Conservation (phyloP, 345 rosid species). For the Rhodomyrtus tomentosa region DNA sequence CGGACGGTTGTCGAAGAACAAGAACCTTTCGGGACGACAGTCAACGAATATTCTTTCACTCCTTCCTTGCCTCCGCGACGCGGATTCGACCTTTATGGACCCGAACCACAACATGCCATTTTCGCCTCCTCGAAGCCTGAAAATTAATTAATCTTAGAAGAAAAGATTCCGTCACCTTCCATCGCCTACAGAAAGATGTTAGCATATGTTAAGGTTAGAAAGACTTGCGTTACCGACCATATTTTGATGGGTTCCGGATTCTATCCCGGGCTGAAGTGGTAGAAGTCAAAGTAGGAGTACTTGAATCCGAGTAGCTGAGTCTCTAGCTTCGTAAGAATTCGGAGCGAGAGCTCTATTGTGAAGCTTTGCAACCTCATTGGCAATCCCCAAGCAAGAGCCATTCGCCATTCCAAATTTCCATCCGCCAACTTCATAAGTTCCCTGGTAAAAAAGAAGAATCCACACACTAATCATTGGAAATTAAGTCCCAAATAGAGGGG, state of each 20-base stretch:
- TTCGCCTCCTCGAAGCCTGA: conserved; percentile 1
- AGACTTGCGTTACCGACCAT: neutral
- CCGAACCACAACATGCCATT: conserved; percentile 3
- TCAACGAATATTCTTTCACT: neutral
- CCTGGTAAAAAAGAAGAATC: neutral
- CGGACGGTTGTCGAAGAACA: conserved; percentile 6
- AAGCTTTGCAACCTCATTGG: neutral
- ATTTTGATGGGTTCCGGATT: neutral
- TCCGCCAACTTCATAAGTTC: neutral
- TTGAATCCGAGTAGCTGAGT: neutral
- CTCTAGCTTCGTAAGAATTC: neutral
- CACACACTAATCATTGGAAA: neutral
- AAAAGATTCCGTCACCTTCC: neutral
- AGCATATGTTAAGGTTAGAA: neutral
- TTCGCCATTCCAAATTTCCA: neutral
- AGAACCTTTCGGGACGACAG: neutral
- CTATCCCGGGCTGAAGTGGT: neutral
- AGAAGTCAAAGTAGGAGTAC: neutral
- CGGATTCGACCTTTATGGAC: neutral
- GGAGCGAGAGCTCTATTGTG: conserved; percentile 2
- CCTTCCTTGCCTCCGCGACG: neutral
- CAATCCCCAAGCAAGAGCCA: neutral
- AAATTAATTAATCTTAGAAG: neutral
- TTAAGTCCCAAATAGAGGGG: neutral
- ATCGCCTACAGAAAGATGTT: neutral